Evolutionary conservation across 2,329 filamentous ascomycete genomes (phyloP).

Genomic region (Fusarium stilboides): DNA sequence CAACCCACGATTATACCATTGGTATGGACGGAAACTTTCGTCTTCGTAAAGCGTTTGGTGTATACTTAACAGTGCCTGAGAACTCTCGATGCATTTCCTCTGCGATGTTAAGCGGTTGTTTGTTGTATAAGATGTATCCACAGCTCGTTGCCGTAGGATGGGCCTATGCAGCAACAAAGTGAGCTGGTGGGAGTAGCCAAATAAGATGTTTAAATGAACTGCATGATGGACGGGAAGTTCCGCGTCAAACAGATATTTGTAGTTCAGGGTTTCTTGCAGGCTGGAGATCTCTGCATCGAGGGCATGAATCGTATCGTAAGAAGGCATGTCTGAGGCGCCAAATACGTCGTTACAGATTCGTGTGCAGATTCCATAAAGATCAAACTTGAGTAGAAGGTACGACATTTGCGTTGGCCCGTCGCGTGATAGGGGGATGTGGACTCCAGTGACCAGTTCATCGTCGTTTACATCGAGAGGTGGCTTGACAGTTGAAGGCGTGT

Average conservation of each 20-base stretch:
- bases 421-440: not conserved
- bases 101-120: not conserved
- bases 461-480: constrained; percentile 3
- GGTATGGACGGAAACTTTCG: constrained; percentile 19
- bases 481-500: constrained; percentile 1
- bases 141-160: constrained; percentile 12
- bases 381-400: constrained; percentile 9
- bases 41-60: constrained; percentile 5
- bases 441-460: not conserved
- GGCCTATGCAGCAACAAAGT: constrained; percentile 28
- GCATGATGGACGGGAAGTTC: constrained; percentile 8
- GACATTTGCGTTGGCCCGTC: constrained; percentile 8
- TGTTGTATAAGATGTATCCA: not conserved
- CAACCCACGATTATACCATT: constrained; percentile 33
- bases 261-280: constrained; percentile 5
- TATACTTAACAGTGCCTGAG: constrained; percentile 1
- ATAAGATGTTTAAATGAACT: constrained; percentile 33
- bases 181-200: constrained; percentile 34
- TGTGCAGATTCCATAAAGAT: not conserved
- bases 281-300: constrained; percentile 6
- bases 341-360: constrained; percentile 3
- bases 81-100: constrained; percentile 2
- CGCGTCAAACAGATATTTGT: constrained; percentile 13
- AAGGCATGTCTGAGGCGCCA: not conserved
- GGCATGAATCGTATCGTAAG: not conserved